Conservation (phyloP, 2,329 filamentous ascomycete species). For the Botrytis fragariae region DNA sequence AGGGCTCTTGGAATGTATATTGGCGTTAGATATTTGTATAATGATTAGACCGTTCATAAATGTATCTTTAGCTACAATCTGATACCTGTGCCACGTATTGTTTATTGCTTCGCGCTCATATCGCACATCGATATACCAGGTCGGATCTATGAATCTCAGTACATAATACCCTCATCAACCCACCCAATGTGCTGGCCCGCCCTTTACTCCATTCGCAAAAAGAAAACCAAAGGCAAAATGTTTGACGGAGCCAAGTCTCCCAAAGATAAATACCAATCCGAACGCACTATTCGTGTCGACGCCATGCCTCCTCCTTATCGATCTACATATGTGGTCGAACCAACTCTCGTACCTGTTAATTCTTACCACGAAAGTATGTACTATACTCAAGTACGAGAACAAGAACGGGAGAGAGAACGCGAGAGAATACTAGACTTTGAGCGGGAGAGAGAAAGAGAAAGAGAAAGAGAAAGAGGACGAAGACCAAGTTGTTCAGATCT, state of each 20-base stretch:
- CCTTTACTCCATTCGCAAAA: conserved; percentile 2
- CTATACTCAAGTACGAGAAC: neutral
- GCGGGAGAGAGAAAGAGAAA: neutral
- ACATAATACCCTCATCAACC: neutral
- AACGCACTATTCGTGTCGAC: neutral
- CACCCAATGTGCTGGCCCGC: conserved; percentile 2
- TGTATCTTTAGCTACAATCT: neutral
- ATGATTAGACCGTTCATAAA: neutral
- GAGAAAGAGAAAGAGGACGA: neutral
- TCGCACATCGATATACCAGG: neutral
- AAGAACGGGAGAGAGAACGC: neutral
- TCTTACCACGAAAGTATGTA: neutral
- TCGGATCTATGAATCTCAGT: neutral
- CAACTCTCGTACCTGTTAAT: neutral
- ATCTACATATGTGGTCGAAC: neutral
- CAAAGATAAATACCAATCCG: neutral
- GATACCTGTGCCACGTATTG: neutral
- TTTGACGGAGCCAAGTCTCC: neutral
- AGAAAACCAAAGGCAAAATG: neutral
- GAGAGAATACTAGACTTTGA: neutral
- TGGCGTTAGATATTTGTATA: neutral
- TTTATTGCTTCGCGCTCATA: neutral
- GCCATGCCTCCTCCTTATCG: conserved; percentile 5
- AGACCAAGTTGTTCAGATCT: conserved; percentile 9
- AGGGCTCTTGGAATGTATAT: neutral